Evolutionary conservation across 2,329 filamentous ascomycete genomes (phyloP), one percentile per base, ranked within the genome.

Genomic region (Dactylellina sp.): DNA sequence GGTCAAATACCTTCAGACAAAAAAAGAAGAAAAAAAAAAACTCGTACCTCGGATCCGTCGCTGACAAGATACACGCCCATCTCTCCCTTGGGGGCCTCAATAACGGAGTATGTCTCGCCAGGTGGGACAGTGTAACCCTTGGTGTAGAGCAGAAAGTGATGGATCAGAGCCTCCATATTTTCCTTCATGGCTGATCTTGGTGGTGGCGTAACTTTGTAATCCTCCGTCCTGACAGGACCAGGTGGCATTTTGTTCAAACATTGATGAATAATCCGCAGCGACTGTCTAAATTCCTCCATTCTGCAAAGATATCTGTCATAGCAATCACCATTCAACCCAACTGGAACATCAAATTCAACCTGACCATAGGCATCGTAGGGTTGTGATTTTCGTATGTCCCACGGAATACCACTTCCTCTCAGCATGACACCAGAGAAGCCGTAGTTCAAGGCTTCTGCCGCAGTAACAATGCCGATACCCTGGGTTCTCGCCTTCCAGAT

Each of bases 111-210:
- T 4, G 95, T 99, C 86, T 99, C 95, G 76, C 95, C 96, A 6
- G 96, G 95, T 46, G 95, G 95, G 2, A 99, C 95, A 47, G 92
- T 88, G 83, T 99, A 99, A 71, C 95, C 95, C 87, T 99, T 99
- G 82, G 93, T 98, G 86, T 94, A 99, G 61, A 99, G 89, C 77
- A 99, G 84, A 87, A 99, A 99, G 86, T 99, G 95, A 85, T 99
- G 95, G 81, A 99, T 99, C 46, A 99, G 88, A 40, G 95, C 93
- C 85, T 99, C 95, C 96, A 99, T 99, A 86, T 99, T 99, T 88
- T 99, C 95, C 88, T 99, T 99, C 95, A 99, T 99, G 80, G 95
- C 95, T 47, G 92, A 86, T 80, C 95, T 89, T n/a, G 95, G 96
- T 75, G 95, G 95, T 20, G 95, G 95, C 1, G 92, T 91, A 80